Base-by-base conservation (phyloP, 1,139 yeast genomes). In the Debaryomyces subglobosus region DNA sequence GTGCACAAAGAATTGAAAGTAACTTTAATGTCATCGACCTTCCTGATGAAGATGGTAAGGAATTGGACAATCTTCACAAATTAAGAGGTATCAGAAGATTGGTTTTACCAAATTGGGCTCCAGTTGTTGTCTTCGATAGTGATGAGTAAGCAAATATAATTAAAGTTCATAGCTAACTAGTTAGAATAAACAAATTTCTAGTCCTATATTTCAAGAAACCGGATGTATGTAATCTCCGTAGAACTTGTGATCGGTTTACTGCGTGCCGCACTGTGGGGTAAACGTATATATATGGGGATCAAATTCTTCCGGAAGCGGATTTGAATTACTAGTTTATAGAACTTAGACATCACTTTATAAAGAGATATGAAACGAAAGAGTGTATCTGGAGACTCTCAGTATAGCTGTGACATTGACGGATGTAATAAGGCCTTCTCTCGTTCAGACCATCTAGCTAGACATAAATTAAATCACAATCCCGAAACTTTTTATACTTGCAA, bases 1-100 rank as follows among this genome's bases (percentile, higher is more conserved):
- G 79, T 32, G 78, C 81, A 16, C 63, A 68, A 9, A 81, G 96
- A 71, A 78, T 89, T 52, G 77, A 63, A 43, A 68, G 78, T 47
- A 89, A 89, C 69, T 68, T 81, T 51, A 63, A 79, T 57, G 68
- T 77, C 23, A 71, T 86, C 46, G 71, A 73, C 4, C 69, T 89
- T 48, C 57, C 74, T 5, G 72, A 74, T 12, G 86, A 77, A 43
- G 92, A 88, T 58, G 73, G 85, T 39, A 70, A 68, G 25, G 62
- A 62, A 25, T 71, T 87, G 47, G 71, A 74, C 58, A 61, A 71
- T 18, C 66, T 86, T 47, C 50, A 53, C 27, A 74, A 76, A 43
- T 68, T 69, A 47, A 63, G 63, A 41, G 76, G 73, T 47, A 85
- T 84, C 23, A 72, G 68, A 54, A 78, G 91, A 72, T 68, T 77